Evolutionary conservation across 768 basidiomycete species (phyloP).

Genomic region (Kwoniella dejecticola): DNA sequence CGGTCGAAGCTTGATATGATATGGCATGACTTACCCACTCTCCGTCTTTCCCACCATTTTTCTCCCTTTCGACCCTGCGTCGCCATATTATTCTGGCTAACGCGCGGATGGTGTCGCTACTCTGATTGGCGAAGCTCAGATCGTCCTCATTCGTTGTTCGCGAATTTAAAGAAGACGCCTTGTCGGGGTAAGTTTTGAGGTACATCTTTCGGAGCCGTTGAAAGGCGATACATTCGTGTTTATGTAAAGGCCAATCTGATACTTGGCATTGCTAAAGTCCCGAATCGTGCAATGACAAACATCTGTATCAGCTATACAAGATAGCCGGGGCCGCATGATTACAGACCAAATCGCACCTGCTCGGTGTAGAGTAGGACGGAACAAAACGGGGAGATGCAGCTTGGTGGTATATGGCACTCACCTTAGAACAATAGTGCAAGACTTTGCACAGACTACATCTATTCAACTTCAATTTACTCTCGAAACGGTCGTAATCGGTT

Average conservation of each 20-base stretch:
- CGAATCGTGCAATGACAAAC: too few species aligned
- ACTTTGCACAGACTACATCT: constrained; percentile 74
- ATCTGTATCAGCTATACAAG: too few species aligned
- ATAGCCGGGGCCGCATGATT: too few species aligned
- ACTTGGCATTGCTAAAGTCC: constrained; percentile 67
- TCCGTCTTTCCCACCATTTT: constrained; percentile 54
- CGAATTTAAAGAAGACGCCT: constrained; percentile 49
- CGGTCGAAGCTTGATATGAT: neutral
- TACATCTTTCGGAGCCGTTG: constrained; percentile 45
- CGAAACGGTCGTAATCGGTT: neutral
- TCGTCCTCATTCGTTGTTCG: constrained; percentile 9
- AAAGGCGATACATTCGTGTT: constrained; percentile 74
- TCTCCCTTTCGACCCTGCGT: constrained; percentile 64
- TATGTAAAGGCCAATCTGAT: constrained; percentile 73
- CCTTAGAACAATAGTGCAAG: constrained; percentile 74
- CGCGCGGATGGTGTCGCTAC: constrained; percentile 77
- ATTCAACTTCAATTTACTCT: constrained; percentile 57
- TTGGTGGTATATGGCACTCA: constrained; percentile 55
- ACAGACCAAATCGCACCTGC: too few species aligned
- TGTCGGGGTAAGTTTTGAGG: constrained; percentile 29
- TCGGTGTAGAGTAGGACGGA: neutral
- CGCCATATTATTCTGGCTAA: constrained; percentile 75
- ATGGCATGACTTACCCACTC: constrained; percentile 21
- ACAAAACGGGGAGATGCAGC: neutral
- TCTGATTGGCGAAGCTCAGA: constrained; percentile 28